Percentiles rank a stretch among this genome's conserved stretches.
These are phyloP conservation scores for Pigoraptor vietnamica DNA, from an alignment of 78 protist species.

Conservation along the genomic window DNA sequence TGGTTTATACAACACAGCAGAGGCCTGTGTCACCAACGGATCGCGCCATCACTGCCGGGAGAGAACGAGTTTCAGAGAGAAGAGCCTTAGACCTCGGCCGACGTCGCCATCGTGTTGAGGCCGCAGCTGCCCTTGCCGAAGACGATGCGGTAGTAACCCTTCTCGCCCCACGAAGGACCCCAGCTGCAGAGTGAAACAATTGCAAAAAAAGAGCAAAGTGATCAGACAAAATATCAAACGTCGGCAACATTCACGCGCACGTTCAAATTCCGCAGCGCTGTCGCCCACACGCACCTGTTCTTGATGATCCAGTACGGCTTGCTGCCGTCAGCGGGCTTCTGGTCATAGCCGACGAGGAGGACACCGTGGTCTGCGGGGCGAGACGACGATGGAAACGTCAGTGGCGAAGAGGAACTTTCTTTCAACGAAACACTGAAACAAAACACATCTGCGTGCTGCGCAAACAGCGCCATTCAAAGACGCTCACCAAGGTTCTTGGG, in stretches of 20 bases:
- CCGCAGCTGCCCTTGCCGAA: neutral
- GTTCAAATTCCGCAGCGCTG: too few species aligned
- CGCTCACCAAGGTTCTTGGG: slow-evolving; percentile 12
- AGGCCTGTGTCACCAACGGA: too few species aligned
- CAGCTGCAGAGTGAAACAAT: too few species aligned
- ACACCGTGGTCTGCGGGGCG: slow-evolving; percentile 39
- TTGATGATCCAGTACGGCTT: slow-evolving; percentile 34
- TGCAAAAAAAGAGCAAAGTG: neutral
- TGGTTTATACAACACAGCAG: too few species aligned
- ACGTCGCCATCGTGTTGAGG: neutral
- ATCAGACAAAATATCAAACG: neutral
- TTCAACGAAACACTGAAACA: too few species aligned
- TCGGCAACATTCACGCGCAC: neutral
- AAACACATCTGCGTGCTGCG: too few species aligned
- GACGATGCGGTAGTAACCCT: slow-evolving; percentile 10
- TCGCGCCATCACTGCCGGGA: too few species aligned
- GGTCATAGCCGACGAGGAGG: slow-evolving; percentile 28
- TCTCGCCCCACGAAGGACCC: slow-evolving; percentile 25
- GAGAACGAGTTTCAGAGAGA: too few species aligned
- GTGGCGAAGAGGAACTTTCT: too few species aligned
- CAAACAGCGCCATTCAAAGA: too few species aligned
- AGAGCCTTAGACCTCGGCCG: neutral
- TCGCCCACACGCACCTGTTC: slow-evolving; percentile 48
- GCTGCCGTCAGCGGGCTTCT: neutral
- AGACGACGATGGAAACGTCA: too few species aligned